A percentile compares a stretch with the other conserved stretches of the same genome.
These are phyloP conservation scores for Leptographium procerum DNA, from an alignment of 2,329 filamentous ascomycete genomes.

Conservation along the genomic window DNA sequence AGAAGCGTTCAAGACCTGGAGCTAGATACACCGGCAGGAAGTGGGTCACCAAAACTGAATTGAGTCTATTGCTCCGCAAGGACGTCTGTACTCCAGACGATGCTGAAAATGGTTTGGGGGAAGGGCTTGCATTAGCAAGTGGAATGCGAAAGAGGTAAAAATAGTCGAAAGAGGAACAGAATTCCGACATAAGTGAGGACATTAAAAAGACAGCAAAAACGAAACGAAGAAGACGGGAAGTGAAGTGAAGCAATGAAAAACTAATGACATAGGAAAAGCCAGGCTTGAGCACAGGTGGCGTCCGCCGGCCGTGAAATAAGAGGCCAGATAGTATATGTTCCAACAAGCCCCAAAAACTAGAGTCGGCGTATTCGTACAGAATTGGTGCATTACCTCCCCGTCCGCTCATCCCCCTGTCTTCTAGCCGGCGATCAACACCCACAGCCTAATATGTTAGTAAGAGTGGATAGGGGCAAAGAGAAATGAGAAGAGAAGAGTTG, in stretches of 20 bases:
- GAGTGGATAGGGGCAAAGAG: not conserved
- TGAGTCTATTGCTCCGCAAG: not conserved
- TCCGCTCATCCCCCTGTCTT: not conserved
- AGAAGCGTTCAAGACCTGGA: not conserved
- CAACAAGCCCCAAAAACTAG: conserved; percentile 10
- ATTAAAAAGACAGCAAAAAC: not conserved
- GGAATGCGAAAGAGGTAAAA: conserved; percentile 4
- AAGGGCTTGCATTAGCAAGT: not conserved
- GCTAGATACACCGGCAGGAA: not conserved
- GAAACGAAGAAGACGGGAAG: conserved; percentile 14
- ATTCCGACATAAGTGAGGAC: not conserved
- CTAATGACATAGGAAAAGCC: conserved; percentile 1
- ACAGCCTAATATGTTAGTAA: conserved; percentile 33
- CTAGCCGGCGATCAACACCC: conserved; percentile 54
- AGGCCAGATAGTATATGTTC: too few species aligned
- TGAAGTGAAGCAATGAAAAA: conserved; percentile 4
- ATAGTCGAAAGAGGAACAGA: not conserved
- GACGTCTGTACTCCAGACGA: not conserved
- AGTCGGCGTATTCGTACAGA: conserved; percentile 5
- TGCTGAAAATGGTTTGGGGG: not conserved
- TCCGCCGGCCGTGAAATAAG: not conserved
- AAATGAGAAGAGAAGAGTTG: not conserved
- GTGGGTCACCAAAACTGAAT: not conserved
- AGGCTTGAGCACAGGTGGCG: conserved; percentile 1
- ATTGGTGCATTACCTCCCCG: not conserved